Percentiles rank a stretch among this genome's conserved stretches.
Conservation (phyloP, 2,329 filamentous ascomycete genomes). For the Aureobasidium sp. region DNA sequence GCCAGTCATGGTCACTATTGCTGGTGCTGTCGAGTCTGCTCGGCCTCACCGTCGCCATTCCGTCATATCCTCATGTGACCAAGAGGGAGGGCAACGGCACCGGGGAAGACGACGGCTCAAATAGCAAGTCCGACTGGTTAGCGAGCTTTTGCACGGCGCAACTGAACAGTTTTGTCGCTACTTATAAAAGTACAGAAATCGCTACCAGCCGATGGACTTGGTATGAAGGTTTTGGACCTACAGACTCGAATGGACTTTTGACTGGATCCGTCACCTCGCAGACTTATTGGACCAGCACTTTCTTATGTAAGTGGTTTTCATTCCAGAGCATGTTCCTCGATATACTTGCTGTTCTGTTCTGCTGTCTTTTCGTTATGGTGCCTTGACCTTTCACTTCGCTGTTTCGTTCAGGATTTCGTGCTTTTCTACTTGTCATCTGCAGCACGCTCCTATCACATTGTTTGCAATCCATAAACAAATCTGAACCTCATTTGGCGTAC, state of each 20-base stretch:
- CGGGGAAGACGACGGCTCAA: neutral
- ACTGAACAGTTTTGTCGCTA: neutral
- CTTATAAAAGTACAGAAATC: constrained; percentile 12
- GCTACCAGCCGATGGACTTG: constrained; percentile 17
- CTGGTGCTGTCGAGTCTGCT: neutral
- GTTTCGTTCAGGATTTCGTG: too few species aligned
- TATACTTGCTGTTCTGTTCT: neutral
- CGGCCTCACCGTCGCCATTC: neutral
- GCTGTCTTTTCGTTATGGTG: neutral
- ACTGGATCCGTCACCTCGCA: constrained; percentile 18
- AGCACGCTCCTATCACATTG: too few species aligned
- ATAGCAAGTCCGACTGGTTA: neutral
- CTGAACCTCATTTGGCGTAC: too few species aligned
- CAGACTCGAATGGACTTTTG: constrained; percentile 14
- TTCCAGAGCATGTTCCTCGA: neutral
- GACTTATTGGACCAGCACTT: constrained; percentile 17
- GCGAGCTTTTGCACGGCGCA: neutral
- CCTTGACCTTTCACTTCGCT: too few species aligned
- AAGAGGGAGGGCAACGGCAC: neutral
- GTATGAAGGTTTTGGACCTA: constrained; percentile 19
- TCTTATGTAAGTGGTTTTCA: constrained; percentile 10
- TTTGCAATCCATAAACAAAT: neutral
- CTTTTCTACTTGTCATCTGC: too few species aligned
- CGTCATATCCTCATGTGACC: neutral
- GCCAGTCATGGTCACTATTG: neutral